phyloP scores from a whole-genome alignment of 2,329 filamentous ascomycete species.

The Alternaria atra region DNA sequence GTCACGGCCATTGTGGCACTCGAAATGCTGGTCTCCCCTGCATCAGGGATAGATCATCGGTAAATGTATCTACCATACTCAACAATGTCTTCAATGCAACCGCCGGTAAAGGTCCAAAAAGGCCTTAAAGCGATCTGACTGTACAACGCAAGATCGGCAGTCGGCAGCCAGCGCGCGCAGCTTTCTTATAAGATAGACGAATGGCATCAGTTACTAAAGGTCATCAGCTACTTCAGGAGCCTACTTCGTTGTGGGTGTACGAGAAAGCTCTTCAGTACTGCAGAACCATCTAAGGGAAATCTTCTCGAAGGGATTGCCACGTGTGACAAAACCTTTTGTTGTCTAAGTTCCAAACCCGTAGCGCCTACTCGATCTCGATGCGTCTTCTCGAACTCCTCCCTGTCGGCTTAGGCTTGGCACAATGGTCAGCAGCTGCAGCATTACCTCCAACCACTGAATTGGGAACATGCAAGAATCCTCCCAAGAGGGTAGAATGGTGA shows the following conservation, averaged over 20 bases:
- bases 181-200: background rate
- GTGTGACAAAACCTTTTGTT: background rate
- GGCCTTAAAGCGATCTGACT: background rate
- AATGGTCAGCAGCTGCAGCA: conserved; percentile 16
- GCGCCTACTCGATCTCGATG: conserved; percentile 1
- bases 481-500: conserved; percentile 28
- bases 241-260: background rate
- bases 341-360: background rate
- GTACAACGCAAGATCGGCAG: background rate
- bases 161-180: background rate
- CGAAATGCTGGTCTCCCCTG: background rate
- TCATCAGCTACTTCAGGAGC: background rate
- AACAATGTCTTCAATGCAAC: conserved; percentile 1
- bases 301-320: background rate
- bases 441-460: background rate
- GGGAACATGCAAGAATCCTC: conserved; percentile 20
- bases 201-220: background rate
- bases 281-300: background rate
- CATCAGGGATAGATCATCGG: background rate
- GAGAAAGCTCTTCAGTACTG: background rate
- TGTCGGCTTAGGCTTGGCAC: conserved; percentile 15
- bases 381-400: conserved; percentile 1
- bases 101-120: background rate
- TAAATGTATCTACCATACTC: background rate
- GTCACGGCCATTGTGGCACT: background rate